Evolutionary conservation across 345 rosid genomes (phyloP).

Genomic region (Chamaenerion angustifolium): DNA sequence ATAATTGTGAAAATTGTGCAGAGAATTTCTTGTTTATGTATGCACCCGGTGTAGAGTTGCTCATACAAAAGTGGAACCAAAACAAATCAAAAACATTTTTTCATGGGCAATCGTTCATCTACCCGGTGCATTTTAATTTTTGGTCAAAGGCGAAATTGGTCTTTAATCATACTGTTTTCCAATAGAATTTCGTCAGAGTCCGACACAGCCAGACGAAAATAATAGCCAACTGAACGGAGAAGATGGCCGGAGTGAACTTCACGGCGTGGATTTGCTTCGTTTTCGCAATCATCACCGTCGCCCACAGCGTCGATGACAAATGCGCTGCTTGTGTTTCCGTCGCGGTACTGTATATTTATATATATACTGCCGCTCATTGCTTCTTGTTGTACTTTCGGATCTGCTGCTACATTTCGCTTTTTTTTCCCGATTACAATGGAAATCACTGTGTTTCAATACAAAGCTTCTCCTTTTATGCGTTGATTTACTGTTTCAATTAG

Average conservation of each 20-base stretch:
- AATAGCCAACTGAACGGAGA: not conserved
- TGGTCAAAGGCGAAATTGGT: no score
- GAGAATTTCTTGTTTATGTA: no score
- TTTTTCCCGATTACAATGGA: not conserved
- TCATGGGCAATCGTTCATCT: no score
- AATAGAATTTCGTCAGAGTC: no score
- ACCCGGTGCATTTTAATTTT: no score
- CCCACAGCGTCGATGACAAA: constrained; percentile 43
- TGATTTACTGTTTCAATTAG: not conserved
- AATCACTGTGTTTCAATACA: not conserved
- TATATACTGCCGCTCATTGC: not conserved
- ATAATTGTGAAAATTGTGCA: no score
- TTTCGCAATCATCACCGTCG: constrained; percentile 19
- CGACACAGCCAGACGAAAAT: no score
- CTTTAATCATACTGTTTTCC: no score
- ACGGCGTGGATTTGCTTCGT: constrained; percentile 15
- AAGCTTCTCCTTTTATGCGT: not conserved
- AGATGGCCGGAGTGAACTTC: constrained; percentile 16
- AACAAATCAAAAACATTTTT: no score
- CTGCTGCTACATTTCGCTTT: not conserved
- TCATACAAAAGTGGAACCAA: no score
- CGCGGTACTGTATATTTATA: constrained; percentile 33
- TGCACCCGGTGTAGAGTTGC: no score
- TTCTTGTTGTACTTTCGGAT: constrained; percentile 2
- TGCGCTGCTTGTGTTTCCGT: constrained; percentile 84